These are phyloP conservation scores for Begonia fuchsioides DNA, from an alignment of 306 rosid genomes.

Conservation along the genomic window DNA sequence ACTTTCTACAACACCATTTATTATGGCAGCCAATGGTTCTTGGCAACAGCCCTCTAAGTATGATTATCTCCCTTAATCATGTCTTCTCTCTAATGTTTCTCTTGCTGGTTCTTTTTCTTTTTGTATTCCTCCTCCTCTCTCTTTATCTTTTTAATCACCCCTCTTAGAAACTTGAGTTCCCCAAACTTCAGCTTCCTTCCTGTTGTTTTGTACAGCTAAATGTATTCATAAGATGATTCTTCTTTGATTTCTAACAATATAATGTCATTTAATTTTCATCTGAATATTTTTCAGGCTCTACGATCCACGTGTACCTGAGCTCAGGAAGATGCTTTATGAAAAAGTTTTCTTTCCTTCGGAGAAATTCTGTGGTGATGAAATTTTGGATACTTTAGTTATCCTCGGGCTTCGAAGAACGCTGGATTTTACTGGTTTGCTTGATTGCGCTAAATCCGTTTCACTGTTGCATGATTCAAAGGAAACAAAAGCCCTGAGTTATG, in stretches of 20 bases:
- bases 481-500: conserved; percentile 36
- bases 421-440: conserved; percentile 80
- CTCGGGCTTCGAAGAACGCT: conserved; percentile 78
- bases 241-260: not conserved
- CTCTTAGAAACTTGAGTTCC: no score
- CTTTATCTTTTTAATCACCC: no score
- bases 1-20: conserved; percentile 54
- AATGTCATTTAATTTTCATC: conserved; percentile 10
- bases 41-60: conserved; percentile 89
- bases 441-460: conserved; percentile 82
- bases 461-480: conserved; percentile 44
- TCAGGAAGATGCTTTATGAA: conserved; percentile 47
- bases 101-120: no score
- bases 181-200: no score
- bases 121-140: no score
- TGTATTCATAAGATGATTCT: no score
- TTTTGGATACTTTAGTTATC: conserved; percentile 57
- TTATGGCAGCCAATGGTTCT: conserved; percentile 83
- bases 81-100: not conserved
- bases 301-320: conserved; percentile 76
- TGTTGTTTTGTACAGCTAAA: no score
- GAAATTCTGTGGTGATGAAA: conserved; percentile 42
- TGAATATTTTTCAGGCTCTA: conserved; percentile 63
- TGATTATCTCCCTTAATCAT: not conserved
- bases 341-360: conserved; percentile 75